phyloP scores from a whole-genome alignment of 441 rosid genomes.

The Codiaeum variegatum region DNA sequence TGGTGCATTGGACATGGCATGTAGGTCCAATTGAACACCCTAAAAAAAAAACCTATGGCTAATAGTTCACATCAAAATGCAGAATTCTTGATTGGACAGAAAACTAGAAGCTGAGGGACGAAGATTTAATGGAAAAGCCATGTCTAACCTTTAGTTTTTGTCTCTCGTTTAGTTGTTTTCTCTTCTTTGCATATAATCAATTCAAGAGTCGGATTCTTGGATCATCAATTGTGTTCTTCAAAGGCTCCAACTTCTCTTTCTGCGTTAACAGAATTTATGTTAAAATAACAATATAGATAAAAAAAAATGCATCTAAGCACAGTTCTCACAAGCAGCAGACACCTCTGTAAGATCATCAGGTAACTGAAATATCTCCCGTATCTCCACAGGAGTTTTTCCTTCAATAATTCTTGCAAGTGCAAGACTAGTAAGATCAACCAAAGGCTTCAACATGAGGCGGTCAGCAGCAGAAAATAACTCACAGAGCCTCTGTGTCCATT shows the following conservation, averaged over 20 bases:
- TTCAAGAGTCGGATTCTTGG: slow-evolving; percentile 60
- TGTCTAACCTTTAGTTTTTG: slow-evolving; percentile 48
- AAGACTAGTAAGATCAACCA: slow-evolving; percentile 70
- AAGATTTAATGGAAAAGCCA: not conserved
- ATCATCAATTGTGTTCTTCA: slow-evolving; percentile 54
- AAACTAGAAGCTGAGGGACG: not conserved
- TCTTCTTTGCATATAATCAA: slow-evolving; percentile 58
- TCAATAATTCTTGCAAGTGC: slow-evolving; percentile 62
- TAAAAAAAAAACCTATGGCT: not conserved
- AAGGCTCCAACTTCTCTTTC: slow-evolving; percentile 76
- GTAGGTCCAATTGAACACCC: not conserved
- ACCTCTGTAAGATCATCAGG: slow-evolving; percentile 76
- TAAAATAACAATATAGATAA: slow-evolving; percentile 18
- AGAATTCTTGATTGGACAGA: not conserved
- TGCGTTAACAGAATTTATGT: slow-evolving; percentile 14
- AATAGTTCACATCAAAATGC: slow-evolving; percentile 8
- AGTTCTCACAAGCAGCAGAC: slow-evolving; percentile 20
- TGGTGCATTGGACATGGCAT: not conserved
- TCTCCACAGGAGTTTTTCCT: slow-evolving; percentile 71
- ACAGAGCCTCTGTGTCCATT: slow-evolving; percentile 54
- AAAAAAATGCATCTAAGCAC: slow-evolving; percentile 21
- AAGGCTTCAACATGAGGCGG: slow-evolving; percentile 58
- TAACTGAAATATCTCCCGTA: slow-evolving; percentile 62
- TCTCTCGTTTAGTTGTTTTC: slow-evolving; percentile 58
- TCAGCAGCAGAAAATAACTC: slow-evolving; percentile 68